These are phyloP conservation scores for Pseudoperonospora humuli DNA, from an alignment of 352 stramenopile species.

Conservation along the genomic window DNA sequence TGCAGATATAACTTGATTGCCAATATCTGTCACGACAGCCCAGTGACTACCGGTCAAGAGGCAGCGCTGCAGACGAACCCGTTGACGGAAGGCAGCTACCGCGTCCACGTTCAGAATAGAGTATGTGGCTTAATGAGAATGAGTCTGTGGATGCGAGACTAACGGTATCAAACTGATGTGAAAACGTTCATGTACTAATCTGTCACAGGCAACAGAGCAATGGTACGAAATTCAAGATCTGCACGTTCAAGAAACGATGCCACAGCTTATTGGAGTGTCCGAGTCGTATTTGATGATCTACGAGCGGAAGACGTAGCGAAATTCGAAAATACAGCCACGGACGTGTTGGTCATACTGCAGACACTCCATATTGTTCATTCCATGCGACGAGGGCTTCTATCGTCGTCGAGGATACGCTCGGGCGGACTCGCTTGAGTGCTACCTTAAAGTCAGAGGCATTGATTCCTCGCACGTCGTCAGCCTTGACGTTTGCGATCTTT, in stretches of 20 bases:
- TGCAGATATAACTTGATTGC: constrained; percentile 97
- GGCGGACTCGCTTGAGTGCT: constrained; percentile 46
- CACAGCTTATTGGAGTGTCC: constrained; percentile 96
- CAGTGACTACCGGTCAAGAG: constrained; percentile 88
- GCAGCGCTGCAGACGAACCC: constrained; percentile 84
- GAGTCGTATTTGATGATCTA: constrained; percentile 92
- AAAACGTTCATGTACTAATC: constrained; percentile 1
- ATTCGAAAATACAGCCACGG: constrained; percentile 15
- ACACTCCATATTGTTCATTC: constrained; percentile 69
- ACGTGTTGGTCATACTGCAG: constrained; percentile 26
- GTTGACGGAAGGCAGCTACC: constrained; percentile 94
- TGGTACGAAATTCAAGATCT: constrained; percentile 99
- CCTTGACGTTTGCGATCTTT: constrained; percentile 44
- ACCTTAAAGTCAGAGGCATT: constrained; percentile 46
- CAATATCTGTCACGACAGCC: constrained; percentile 96
- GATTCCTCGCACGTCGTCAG: constrained; percentile 59
- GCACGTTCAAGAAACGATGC: constrained; percentile 95
- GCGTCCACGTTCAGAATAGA: constrained; percentile 93
- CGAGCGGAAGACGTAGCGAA: constrained; percentile 59
- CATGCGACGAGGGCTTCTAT: constrained; percentile 47
- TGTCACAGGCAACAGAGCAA: constrained; percentile 82
- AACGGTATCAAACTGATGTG: constrained; percentile 5
- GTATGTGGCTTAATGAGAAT: constrained; percentile 28
- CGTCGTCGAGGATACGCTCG: constrained; percentile 62
- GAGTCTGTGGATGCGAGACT: neutral